phyloP scores from a whole-genome alignment of 2,329 filamentous ascomycete species.

The Neopestalotiopsis clavispora region DNA sequence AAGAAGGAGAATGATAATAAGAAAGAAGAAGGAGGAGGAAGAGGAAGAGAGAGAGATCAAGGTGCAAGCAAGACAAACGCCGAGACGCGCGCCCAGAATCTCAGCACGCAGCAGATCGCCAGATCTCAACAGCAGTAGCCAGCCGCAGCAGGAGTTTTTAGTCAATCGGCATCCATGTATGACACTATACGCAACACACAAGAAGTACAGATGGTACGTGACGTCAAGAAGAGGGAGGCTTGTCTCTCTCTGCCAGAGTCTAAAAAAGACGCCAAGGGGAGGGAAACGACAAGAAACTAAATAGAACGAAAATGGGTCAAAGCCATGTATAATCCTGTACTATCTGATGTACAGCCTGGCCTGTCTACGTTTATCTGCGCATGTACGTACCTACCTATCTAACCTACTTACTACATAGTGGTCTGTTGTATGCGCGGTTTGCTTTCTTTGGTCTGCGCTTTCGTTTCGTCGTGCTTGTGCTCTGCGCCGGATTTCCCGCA shows the following conservation, averaged over 20 bases:
- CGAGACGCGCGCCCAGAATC: background rate
- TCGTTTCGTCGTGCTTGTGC: background rate
- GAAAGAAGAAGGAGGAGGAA: background rate
- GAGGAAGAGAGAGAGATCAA: background rate
- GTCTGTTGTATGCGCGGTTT: background rate
- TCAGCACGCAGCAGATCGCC: background rate
- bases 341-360: too few species aligned
- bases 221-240: conserved; percentile 2
- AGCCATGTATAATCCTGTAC: background rate
- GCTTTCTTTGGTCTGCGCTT: background rate
- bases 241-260: background rate
- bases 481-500: background rate
- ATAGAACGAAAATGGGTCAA: background rate
- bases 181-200: background rate
- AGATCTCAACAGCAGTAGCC: background rate
- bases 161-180: background rate
- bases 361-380: too few species aligned
- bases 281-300: background rate
- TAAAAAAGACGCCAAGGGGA: background rate
- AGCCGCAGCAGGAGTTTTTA: background rate
- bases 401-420: too few species aligned
- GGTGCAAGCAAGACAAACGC: background rate
- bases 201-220: background rate
- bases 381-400: too few species aligned
- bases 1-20: background rate